Percentiles rank a stretch among this genome's conserved stretches.
These are phyloP conservation scores for Sporodiniella umbellata DNA, from an alignment of 371 early-diverging fungal genomes.

Conservation along the genomic window DNA sequence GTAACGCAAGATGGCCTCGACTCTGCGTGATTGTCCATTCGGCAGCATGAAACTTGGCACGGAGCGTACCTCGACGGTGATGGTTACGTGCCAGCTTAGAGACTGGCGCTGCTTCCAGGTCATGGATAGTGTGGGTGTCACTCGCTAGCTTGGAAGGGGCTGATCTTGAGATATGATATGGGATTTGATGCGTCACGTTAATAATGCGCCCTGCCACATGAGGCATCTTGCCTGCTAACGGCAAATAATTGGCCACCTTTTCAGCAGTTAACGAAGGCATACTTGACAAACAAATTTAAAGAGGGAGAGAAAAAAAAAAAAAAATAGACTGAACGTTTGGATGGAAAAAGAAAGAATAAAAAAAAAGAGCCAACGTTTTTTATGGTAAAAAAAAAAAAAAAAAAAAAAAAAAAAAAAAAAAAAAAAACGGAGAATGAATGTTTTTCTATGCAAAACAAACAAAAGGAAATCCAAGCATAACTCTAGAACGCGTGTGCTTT, in stretches of 20 bases:
- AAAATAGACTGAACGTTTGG: too few relatives aligned
- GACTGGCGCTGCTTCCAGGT: slow-evolving; percentile 28
- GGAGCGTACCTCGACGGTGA: slow-evolving; percentile 31
- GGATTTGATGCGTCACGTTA: slow-evolving; percentile 64
- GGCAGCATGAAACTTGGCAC: slow-evolving; percentile 32
- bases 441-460: too few relatives aligned
- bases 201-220: slow-evolving; percentile 49
- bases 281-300: slow-evolving; percentile 5
- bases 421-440: too few relatives aligned
- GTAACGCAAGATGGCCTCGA: slow-evolving; percentile 75
- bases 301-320: slow-evolving; percentile 4
- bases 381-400: neutral
- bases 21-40: slow-evolving; percentile 44
- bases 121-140: slow-evolving; percentile 4
- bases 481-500: too few relatives aligned
- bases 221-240: slow-evolving; percentile 35
- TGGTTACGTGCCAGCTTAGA: slow-evolving; percentile 35
- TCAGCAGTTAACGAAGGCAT: slow-evolving; percentile 36
- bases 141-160: neutral
- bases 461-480: too few relatives aligned
- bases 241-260: slow-evolving; percentile 42
- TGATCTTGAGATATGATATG: slow-evolving; percentile 46
- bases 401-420: too few relatives aligned
- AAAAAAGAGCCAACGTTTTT: too few relatives aligned
- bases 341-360: too few relatives aligned